Conservation (phyloP, 257 asterid genomes). For the Nicotiana undulata region DNA sequence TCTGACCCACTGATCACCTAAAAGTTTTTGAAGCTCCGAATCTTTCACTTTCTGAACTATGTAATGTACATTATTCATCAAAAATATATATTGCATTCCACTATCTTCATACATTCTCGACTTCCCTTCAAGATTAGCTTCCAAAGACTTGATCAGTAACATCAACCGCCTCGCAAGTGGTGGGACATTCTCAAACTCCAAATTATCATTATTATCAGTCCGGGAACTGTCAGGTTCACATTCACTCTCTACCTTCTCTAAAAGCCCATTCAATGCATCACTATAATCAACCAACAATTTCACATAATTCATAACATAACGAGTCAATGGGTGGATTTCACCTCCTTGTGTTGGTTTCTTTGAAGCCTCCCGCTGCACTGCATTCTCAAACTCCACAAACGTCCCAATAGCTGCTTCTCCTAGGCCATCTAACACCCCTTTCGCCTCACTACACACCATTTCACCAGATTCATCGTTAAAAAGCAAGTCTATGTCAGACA, state of each 20-base stretch:
- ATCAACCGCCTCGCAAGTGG: constrained; percentile 49
- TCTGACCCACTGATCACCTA: constrained; percentile 85
- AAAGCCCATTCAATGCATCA: constrained; percentile 52
- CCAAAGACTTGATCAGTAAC: constrained; percentile 66
- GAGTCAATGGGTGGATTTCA: constrained; percentile 82
- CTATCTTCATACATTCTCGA: constrained; percentile 75
- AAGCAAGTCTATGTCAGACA: constrained; percentile 53
- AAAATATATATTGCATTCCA: constrained; percentile 74
- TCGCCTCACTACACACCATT: constrained; percentile 76
- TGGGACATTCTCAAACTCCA: constrained; percentile 45
- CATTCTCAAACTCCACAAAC: constrained; percentile 84
- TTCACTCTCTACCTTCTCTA: constrained; percentile 42
- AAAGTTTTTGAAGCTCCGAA: constrained; percentile 65
- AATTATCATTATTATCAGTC: constrained; percentile 23
- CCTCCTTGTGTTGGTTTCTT: constrained; percentile 71
- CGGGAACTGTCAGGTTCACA: constrained; percentile 11
- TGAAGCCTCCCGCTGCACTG: constrained; percentile 81
- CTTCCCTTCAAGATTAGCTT: constrained; percentile 78
- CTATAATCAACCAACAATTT: constrained; percentile 85
- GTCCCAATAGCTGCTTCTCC: constrained; percentile 90
- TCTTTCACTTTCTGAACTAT: constrained; percentile 88
- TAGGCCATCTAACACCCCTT: constrained; percentile 66
- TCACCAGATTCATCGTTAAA: constrained; percentile 73
- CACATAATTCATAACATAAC: constrained; percentile 93
- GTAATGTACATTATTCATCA: constrained; percentile 90